Evolutionary conservation across 345 rosid species (phyloP), one percentile per base, ranked within the genome.

Genomic region (Rhodamnia argentea): DNA sequence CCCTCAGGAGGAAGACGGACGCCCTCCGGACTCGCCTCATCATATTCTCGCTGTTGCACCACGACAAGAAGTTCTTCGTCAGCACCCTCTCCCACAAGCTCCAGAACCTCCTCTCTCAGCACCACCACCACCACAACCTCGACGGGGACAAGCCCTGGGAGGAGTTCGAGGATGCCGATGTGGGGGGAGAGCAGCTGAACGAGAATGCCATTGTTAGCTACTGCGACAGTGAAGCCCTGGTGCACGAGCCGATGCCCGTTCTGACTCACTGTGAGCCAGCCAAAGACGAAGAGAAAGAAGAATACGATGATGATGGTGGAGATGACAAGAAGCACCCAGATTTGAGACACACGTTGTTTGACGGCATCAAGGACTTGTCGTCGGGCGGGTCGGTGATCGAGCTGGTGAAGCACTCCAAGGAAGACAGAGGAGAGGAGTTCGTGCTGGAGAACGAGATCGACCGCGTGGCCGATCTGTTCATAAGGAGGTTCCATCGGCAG

Each of bases 401-500:
- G 2, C 52, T 96, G 84, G 96, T 94, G 87, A 95, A 92, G 90
- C 91, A 92, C 8, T 90, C 94, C 2, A 96, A 89, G 88, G 92
- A 92, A 42, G 93, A 91, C 81, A 70, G 47, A 56, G 98, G 98
- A 52, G 93, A 92, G 86, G 96, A 92, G 90, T 96, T 96, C 90
- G 91, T 82, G 53, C 87, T 96, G 85, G 99, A 96, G 89, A 96
- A 94, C 51, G 99, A 96, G 91, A 95, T 96, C 26, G 98, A 96
- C 89, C 89, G 58, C 40, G 94, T 92, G 13, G 98, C 98, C 0
- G 99, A 95, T 15, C 90, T 96, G 91, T 96, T 93, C 87, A 96
- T 96, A 24, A 89, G 56, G 62, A 91, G 94, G 75, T 95, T 96
- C 83, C 96, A 95, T 82, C 86, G 91, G 9, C 96, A 95, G 91